Conservation (phyloP, 2,329 filamentous ascomycete genomes). For the Diaporthe citri region DNA sequence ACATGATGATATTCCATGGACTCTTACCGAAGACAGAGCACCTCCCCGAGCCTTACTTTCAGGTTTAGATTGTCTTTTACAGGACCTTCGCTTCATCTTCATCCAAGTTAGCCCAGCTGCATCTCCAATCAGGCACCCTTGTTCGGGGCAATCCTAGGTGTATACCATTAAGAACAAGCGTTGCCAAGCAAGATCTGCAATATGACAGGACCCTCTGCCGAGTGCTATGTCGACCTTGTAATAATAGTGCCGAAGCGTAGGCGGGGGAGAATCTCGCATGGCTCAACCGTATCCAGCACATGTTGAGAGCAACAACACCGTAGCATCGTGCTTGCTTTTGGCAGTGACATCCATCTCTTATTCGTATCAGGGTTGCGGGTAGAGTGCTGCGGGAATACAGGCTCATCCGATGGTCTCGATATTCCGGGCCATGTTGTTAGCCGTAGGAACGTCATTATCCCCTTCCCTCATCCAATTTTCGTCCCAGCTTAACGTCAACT, state of each 20-base stretch:
- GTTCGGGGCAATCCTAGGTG: neutral
- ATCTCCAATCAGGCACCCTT: neutral
- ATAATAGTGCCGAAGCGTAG: neutral
- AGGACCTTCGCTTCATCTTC: neutral
- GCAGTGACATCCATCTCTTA: neutral
- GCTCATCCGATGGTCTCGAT: neutral
- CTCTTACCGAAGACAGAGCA: neutral
- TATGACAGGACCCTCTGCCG: neutral
- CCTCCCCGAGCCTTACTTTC: neutral
- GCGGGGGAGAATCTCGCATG: conserved; percentile 8
- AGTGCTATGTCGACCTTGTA: too few species aligned
- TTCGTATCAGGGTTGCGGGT: neutral
- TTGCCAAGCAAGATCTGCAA: conserved; percentile 12
- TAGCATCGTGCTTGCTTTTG: conserved; percentile 3
- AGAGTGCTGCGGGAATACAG: neutral
- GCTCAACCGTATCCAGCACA: neutral
- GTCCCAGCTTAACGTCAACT: neutral
- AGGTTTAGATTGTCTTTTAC: neutral
- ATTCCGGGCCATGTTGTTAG: neutral
- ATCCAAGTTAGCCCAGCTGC: neutral
- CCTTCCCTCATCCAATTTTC: neutral
- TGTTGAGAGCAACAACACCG: neutral
- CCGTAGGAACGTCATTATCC: neutral
- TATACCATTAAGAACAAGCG: neutral
- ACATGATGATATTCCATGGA: neutral